Base-by-base conservation (phyloP, 108 stramenopile species). In the Skeletonema potamos region DNA sequence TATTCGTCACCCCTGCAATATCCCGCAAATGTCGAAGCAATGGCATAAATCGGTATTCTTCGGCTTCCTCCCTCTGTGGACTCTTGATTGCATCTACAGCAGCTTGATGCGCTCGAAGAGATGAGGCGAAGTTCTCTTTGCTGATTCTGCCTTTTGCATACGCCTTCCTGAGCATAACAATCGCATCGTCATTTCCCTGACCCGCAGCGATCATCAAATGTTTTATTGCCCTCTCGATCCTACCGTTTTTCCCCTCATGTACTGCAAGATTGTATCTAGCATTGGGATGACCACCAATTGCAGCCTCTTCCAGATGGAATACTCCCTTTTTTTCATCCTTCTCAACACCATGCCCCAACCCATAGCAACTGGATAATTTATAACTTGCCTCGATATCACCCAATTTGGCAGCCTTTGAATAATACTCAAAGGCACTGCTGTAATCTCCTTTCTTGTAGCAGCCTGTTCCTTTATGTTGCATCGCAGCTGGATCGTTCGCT, bases 1-100 rank as follows among this genome's bases (percentile, higher is more conserved):
- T n/a, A n/a, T n/a, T n/a, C n/a, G n/a, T n/a, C n/a, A n/a, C n/a
- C n/a, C n/a, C n/a, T n/a, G n/a, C n/a, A n/a, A n/a, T n/a, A n/a
- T n/a, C n/a, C n/a, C n/a, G n/a, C n/a, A n/a, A n/a, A n/a, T n/a
- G n/a, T n/a, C n/a, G n/a, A n/a, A n/a, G n/a, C n/a, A n/a, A n/a
- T n/a, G n/a, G n/a, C n/a, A n/a, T n/a, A n/a, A n/a, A n/a, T n/a
- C n/a, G n/a, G n/a, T 13, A 41, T 57, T 41, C 15, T n/a, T 41
- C 39, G 13, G 58, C 58, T 13, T 0, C 33, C 30, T 59, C 58
- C 33, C 58, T 59, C 30, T 33, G 32, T 18, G 7, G 33, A 59
- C 58, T 59, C 10, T 59, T 59, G 17, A 29, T 59, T 34, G 58
- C 58, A 59, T 59, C 58, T 9, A 59, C 58, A 30, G 58, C 58